Conservation (phyloP, 176 grass and related monocot species). For the Musa beccarii region DNA sequence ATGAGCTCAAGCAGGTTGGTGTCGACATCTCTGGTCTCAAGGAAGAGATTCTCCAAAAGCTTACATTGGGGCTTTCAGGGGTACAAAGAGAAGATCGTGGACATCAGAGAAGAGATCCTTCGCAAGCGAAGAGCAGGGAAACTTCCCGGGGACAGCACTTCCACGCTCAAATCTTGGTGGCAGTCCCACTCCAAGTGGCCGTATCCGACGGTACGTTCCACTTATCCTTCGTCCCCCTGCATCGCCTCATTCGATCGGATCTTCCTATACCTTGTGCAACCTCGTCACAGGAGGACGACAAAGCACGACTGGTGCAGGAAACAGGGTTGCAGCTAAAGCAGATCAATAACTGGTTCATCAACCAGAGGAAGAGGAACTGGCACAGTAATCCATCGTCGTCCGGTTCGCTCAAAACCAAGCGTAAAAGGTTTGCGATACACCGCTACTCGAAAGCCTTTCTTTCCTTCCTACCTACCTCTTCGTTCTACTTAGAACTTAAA, state of each 20-base stretch:
- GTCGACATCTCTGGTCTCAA: not conserved
- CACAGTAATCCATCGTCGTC: conserved; percentile 70
- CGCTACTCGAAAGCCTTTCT: no score
- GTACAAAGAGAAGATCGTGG: conserved; percentile 91
- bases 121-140: conserved; percentile 94
- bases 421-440: conserved; percentile 47
- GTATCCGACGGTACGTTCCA: conserved; percentile 65
- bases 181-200: conserved; percentile 95
- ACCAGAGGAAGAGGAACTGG: conserved; percentile 97
- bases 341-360: conserved; percentile 99
- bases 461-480: no score
- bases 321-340: conserved; percentile 94
- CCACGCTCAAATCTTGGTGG: conserved; percentile 92
- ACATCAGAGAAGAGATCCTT: conserved; percentile 94
- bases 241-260: no score
- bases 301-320: conserved; percentile 80
- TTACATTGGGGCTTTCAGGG: conserved; percentile 38
- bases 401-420: conserved; percentile 72
- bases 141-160: conserved; percentile 81
- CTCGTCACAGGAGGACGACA: conserved; percentile 76
- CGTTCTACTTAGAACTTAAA: no score
- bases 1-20: conserved; percentile 80
- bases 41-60: not conserved
- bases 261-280: no score
- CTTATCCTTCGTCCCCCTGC: not conserved